Evolutionary conservation across 177 flowering plant species (phyloP).

Genomic region (Vitis hybrid): DNA sequence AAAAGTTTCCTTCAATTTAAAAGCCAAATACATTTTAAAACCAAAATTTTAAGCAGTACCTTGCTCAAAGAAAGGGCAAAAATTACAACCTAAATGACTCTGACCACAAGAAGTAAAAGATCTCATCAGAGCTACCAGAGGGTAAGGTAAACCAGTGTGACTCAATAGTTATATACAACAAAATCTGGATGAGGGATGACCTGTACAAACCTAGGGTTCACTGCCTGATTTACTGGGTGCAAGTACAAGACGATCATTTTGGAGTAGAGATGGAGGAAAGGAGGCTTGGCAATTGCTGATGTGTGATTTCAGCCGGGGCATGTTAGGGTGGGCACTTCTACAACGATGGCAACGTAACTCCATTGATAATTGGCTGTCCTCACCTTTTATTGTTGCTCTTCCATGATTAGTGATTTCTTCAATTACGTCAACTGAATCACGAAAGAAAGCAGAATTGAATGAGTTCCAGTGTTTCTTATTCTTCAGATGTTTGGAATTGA

Average conservation of each 20-base stretch:
- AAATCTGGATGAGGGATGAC: not conserved
- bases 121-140: too few species aligned
- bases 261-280: conserved; percentile 55
- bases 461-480: conserved; percentile 98
- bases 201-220: conserved; percentile 13
- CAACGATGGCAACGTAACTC: conserved; percentile 91
- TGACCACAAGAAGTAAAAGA: not conserved
- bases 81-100: not conserved
- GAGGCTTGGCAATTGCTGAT: conserved; percentile 56
- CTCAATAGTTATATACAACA: not conserved
- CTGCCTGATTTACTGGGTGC: conserved; percentile 10
- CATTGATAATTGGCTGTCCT: conserved; percentile 55
- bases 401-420: conserved; percentile 58
- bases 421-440: conserved; percentile 76
- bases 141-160: not conserved
- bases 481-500: conserved; percentile 69
- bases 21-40: not conserved
- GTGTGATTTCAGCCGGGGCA: conserved; percentile 83
- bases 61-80: not conserved
- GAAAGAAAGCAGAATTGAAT: conserved; percentile 75
- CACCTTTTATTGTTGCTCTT: conserved; percentile 40
- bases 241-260: conserved; percentile 50
- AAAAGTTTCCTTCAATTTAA: not conserved
- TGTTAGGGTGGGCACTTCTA: conserved; percentile 87
- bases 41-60: not conserved